Evolutionary conservation across 352 stramenopile species (phyloP).

Genomic region (Phytopythium delawarense): DNA sequence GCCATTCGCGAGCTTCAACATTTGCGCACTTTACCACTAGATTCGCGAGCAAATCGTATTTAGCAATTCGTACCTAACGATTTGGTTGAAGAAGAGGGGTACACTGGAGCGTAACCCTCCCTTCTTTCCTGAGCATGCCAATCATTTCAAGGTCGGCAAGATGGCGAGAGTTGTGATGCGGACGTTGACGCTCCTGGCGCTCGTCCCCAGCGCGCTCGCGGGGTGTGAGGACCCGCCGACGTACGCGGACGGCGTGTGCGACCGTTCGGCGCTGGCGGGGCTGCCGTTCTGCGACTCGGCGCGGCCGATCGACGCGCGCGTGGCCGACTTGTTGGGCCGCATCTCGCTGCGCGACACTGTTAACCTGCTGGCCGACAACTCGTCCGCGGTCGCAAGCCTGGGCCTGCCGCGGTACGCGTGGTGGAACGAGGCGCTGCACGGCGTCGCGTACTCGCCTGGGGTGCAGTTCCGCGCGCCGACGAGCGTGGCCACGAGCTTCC

Average conservation of each 20-base stretch:
- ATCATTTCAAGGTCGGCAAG: neutral
- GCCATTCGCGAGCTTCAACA: neutral
- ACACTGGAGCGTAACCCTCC: too few species aligned
- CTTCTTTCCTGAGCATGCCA: too few species aligned
- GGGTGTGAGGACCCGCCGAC: neutral
- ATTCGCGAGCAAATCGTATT: too few species aligned
- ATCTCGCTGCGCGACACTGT: conserved; percentile 71
- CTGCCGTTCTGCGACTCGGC: conserved; percentile 69
- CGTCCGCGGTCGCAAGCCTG: conserved; percentile 21
- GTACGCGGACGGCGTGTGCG: conserved; percentile 49
- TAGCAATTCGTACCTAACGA: too few species aligned
- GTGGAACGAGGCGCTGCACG: conserved; percentile 90
- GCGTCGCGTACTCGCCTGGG: conserved; percentile 64
- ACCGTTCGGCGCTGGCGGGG: conserved; percentile 30
- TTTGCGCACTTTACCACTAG: too few species aligned
- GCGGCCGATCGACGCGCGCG: conserved; percentile 44
- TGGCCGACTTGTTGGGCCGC: conserved; percentile 58
- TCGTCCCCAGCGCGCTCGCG: neutral
- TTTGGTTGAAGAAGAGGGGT: too few species aligned
- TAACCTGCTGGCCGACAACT: conserved; percentile 61
- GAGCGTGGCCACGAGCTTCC: conserved; percentile 85
- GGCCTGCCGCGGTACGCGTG: conserved; percentile 76
- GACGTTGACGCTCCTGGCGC: conserved; percentile 3
- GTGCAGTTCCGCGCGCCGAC: conserved; percentile 53
- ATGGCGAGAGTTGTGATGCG: neutral